Base-by-base conservation (phyloP, 2,329 filamentous ascomycete genomes). In the Trichoderma brevicompactum region DNA sequence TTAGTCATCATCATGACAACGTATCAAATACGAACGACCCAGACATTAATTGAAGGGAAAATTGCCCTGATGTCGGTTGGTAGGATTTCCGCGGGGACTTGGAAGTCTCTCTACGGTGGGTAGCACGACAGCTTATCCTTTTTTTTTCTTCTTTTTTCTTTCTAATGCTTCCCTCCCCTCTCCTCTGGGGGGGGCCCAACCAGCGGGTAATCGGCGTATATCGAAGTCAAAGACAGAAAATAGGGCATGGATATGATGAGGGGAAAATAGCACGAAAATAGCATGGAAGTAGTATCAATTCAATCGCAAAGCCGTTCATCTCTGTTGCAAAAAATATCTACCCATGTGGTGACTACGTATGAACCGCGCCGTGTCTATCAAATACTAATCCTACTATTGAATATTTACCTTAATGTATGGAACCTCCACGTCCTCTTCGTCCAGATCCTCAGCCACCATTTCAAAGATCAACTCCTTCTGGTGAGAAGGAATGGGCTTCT, bases 381-480 rank as follows among this genome's bases (percentile, higher is more conserved):
- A 34, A 58, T 10, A 32, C 46, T 10, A 5, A 44, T 12, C 9
- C 36, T 36, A 13, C 48, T 61, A 77, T 59, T 72, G 72, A 63
- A 93, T 80, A 81, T 89, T 94, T 70, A 97, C 88, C 88, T 94
- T 96, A 73, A 98, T 92, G 77, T 97, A 98, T 4, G 95, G 95
- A 70, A 98, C 91, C 80, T 99, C 95, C 1, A 98, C 94, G 76
- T 99, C 95, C 79, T 98, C 92, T 69, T 91, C 94, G 3, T 87
- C 89, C 74, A 87, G 81, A 74, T 98, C 95, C 76, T 98, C 94
- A 0, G 91, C 92, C 7, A 95, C 96, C 70, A 97, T 91, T 81
- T 98, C 95, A 74, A 98, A 96, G 72, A 98, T 97, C 68, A 98
- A 87, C 73, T 97, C 94, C 83, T 91, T 95, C 81, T 97, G 92